phyloP scores from a whole-genome alignment of 148 eudicot species.

The Heliosperma pusillum region DNA sequence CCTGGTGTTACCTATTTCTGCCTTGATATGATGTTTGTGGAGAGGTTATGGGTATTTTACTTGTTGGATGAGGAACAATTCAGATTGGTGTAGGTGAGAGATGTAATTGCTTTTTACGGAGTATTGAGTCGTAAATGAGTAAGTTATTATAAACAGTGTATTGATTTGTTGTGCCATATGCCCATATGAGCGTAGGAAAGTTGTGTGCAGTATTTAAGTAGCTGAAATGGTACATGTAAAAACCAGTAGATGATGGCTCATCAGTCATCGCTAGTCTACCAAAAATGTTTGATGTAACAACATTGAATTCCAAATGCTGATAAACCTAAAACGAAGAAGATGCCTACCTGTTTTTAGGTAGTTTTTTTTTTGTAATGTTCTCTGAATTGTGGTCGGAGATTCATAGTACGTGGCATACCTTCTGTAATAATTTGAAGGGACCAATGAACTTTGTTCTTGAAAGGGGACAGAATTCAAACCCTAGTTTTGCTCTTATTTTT shows the following conservation, averaged over 20 bases:
- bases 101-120: background rate
- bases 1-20: background rate
- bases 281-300: background rate
- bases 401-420: too few relatives aligned
- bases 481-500: too few relatives aligned
- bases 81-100: conserved; percentile 6
- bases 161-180: conserved; percentile 15
- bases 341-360: background rate
- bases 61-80: conserved; percentile 12
- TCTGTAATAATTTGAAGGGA: too few relatives aligned
- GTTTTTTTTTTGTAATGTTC: too few relatives aligned
- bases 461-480: too few relatives aligned
- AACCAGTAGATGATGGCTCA: conserved; percentile 1
- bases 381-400: too few relatives aligned
- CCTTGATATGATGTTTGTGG: conserved; percentile 1
- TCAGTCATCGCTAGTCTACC: background rate
- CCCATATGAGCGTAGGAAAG: conserved; percentile 12
- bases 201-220: conserved; percentile 9
- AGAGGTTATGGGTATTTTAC: conserved; percentile 2
- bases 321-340: background rate
- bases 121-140: conserved; percentile 15
- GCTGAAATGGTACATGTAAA: background rate
- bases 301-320: background rate
- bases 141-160: conserved; percentile 12
- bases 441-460: too few relatives aligned